These are phyloP conservation scores for Fistulinella prunicolor DNA, from an alignment of 768 basidiomycete species.

Conservation along the genomic window DNA sequence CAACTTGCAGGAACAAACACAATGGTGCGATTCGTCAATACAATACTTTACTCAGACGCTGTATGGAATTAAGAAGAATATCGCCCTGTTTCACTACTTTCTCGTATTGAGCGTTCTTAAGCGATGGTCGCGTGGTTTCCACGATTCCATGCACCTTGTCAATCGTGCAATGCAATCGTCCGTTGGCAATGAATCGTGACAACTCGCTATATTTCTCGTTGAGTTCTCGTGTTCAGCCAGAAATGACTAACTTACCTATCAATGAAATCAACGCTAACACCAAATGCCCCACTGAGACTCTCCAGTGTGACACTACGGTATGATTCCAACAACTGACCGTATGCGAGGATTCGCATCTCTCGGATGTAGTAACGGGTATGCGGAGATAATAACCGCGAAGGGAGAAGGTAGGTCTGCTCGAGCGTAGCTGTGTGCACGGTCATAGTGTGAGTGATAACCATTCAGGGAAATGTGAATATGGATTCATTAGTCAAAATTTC, in stretches of 20 bases:
- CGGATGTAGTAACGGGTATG: slow-evolving; percentile 90
- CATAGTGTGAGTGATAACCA: neutral
- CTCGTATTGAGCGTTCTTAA: slow-evolving; percentile 87
- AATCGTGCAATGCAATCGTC: slow-evolving; percentile 82
- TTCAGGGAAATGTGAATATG: neutral
- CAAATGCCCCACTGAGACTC: slow-evolving; percentile 82
- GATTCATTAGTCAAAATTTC: slow-evolving; percentile 8
- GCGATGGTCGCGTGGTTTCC: slow-evolving; percentile 76
- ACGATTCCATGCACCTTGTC: slow-evolving; percentile 95
- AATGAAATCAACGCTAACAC: slow-evolving; percentile 83
- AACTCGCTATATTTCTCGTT: slow-evolving; percentile 63
- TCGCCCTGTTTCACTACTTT: slow-evolving; percentile 94
- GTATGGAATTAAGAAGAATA: slow-evolving; percentile 80
- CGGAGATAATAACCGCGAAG: slow-evolving; percentile 79
- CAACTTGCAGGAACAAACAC: neutral
- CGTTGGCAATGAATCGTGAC: slow-evolving; percentile 86
- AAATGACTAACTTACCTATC: slow-evolving; percentile 60
- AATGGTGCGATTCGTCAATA: slow-evolving; percentile 33
- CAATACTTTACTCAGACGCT: slow-evolving; percentile 88
- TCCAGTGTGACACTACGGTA: slow-evolving; percentile 89
- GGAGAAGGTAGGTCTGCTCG: slow-evolving; percentile 83
- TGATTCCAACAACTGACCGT: slow-evolving; percentile 85
- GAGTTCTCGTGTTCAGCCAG: neutral
- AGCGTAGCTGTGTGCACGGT: slow-evolving; percentile 60
- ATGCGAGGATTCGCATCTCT: slow-evolving; percentile 95